Evolutionary conservation across 139 green algal genomes (phyloP).

Genomic region (Micractinium conductrix): DNA sequence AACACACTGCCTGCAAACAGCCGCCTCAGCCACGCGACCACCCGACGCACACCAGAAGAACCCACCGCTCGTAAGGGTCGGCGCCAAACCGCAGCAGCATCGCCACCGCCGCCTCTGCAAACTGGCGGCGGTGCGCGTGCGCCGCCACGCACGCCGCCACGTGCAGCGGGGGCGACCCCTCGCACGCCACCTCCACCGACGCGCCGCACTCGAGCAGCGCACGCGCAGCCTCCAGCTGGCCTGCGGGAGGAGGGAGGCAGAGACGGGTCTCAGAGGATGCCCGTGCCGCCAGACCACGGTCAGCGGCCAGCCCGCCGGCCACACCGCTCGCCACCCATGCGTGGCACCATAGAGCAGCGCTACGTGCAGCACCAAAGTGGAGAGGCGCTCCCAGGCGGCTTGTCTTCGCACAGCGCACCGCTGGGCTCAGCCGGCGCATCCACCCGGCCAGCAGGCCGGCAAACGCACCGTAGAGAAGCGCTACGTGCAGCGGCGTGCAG

Average conservation of each 20-base stretch:
- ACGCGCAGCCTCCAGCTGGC: constrained; percentile 55
- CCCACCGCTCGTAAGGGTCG: constrained; percentile 45
- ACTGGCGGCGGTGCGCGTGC: constrained; percentile 21
- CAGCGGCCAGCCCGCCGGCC: too few relatives aligned
- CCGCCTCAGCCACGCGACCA: neutral
- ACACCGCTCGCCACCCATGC: too few relatives aligned
- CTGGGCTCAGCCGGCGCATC: too few relatives aligned
- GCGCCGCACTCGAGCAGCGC: constrained; percentile 65
- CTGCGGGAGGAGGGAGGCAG: constrained; percentile 34
- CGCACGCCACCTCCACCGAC: constrained; percentile 46
- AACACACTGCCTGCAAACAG: too few relatives aligned
- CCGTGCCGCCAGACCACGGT: too few relatives aligned
- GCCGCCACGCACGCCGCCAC: constrained; percentile 63
- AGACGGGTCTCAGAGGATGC: too few relatives aligned
- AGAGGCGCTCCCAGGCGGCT: too few relatives aligned
- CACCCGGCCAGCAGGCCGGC: neutral
- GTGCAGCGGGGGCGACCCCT: constrained; percentile 74
- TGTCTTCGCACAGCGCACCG: too few relatives aligned
- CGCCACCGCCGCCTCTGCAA: constrained; percentile 41
- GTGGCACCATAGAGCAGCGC: neutral
- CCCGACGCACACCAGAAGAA: neutral
- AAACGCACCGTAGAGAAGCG: constrained; percentile 71
- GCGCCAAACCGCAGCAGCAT: constrained; percentile 62
- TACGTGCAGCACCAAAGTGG: neutral
- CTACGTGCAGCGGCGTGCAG: constrained; percentile 85